Percentiles rank a stretch among this genome's conserved stretches.
These are phyloP conservation scores for Tulasnella sp. DNA, from an alignment of 768 basidiomycete species.

Conservation along the genomic window DNA sequence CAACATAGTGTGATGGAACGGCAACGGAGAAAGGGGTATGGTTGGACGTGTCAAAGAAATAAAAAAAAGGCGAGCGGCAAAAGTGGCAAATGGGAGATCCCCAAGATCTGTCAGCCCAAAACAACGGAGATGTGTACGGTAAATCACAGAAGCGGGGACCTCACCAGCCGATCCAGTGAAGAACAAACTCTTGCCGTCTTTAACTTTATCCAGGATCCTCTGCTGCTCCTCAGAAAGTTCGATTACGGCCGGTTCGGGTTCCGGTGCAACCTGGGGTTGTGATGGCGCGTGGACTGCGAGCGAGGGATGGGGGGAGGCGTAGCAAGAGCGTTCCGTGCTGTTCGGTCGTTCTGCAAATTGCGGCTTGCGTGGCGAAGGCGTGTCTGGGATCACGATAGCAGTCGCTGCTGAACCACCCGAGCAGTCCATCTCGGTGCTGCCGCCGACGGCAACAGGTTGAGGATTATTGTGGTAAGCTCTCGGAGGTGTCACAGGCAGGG, in stretches of 20 bases:
- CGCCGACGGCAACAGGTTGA: background rate
- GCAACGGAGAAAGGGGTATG: background rate
- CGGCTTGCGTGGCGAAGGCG: background rate
- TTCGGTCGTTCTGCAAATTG: background rate
- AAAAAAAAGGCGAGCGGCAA: slow-evolving; percentile 3
- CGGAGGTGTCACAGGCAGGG: background rate
- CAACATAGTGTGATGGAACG: background rate
- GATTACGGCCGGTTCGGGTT: background rate
- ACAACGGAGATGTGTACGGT: background rate
- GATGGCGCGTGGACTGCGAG: background rate
- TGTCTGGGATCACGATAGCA: background rate
- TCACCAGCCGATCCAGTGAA: slow-evolving; percentile 28
- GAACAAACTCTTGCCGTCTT: slow-evolving; percentile 24
- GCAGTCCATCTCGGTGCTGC: background rate
- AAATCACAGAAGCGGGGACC: background rate
- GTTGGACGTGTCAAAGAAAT: background rate
- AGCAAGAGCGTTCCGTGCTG: background rate
- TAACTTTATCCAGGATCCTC: slow-evolving; percentile 19
- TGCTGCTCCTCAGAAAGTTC: slow-evolving; percentile 27
- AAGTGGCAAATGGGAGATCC: background rate
- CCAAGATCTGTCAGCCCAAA: background rate
- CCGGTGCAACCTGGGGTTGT: background rate
- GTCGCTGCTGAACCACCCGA: background rate
- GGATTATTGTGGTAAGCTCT: background rate
- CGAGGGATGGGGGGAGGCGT: background rate